Conservation (phyloP, 805 yeast genomes). For the Blastobotrys americana region DNA sequence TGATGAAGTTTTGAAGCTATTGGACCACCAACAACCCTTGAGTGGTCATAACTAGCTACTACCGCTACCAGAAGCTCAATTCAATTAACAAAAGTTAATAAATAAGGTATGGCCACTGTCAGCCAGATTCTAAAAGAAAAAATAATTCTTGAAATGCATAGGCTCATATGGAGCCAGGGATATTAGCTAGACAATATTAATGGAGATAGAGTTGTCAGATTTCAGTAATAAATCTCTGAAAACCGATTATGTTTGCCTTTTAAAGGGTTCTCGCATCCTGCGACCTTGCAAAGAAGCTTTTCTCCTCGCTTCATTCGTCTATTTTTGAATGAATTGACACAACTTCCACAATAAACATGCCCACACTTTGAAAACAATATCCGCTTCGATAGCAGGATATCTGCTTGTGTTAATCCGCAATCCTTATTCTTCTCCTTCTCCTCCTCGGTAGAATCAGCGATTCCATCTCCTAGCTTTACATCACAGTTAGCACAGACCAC, state of each 20-base stretch:
- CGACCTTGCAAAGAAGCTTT: constrained; percentile 10
- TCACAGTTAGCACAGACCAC: constrained; percentile 66
- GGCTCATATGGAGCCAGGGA: too few relatives aligned
- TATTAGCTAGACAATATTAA: too few relatives aligned
- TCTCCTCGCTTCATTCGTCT: constrained; percentile 31
- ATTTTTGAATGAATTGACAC: constrained; percentile 54
- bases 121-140: too few relatives aligned
- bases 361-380: constrained; percentile 69
- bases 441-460: constrained; percentile 46
- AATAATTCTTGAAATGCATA: too few relatives aligned
- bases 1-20: constrained; percentile 1
- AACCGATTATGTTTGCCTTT: constrained; percentile 9
- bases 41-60: too few relatives aligned
- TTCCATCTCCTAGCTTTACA: constrained; percentile 62
- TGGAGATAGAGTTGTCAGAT: too few relatives aligned
- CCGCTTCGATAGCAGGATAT: constrained; percentile 54
- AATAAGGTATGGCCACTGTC: too few relatives aligned
- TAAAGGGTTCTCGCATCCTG: constrained; percentile 5
- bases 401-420: constrained; percentile 40
- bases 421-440: constrained; percentile 9
- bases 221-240: constrained; percentile 15
- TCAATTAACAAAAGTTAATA: too few relatives aligned
- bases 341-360: constrained; percentile 79
- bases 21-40: too few relatives aligned
- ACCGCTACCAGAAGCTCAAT: too few relatives aligned